Evolutionary conservation across 2,329 filamentous ascomycete genomes (phyloP), one percentile per base, ranked within the genome.

Genomic region (Pyrenochaeta sp.): DNA sequence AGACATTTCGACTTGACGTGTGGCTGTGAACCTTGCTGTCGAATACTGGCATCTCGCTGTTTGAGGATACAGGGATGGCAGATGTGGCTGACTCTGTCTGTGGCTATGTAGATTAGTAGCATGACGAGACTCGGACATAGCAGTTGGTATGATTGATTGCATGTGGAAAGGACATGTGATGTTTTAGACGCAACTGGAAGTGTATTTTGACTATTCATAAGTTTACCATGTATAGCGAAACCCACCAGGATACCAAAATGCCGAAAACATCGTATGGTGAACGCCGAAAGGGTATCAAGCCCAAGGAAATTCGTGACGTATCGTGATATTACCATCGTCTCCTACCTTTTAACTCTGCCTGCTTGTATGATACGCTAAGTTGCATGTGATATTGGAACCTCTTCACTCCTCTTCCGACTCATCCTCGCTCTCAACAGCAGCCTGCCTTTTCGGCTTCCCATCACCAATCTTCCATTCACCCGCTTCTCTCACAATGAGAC

Each of bases 391-490:
- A 34, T 7, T 34, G 45, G 8, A 12, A 30, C 9, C 4, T 34
- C 4, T 48, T 57, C 43, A 64, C 24, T 65, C 64, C 22, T 65
- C 64, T 25, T 61, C 55, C 13, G 52, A 58, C n/a, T 65, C 69
- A 12, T 64, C 54, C 5, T 58, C 59, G 40, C 52, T 57, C 4
- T 54, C 59, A 4, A 45, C 56, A 15, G 37, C 45, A 28, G 30
- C 24, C 13, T 40, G 32, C 30, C 64, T 54, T 32, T 46, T 54
- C 5, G 61, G 65, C 59, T 66, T 72, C 1, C 77, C 77, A 56
- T 74, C 68, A 0, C 77, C 74, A 58, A 77, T 69, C 56, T 64
- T 74, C 73, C 73, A 78, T 42, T 57, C 59, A 5, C 67, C 71
- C 6, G 60, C 57, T 8, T 66, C 70, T 22, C 54, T 50, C 3